Base-by-base conservation (phyloP, 805 yeast species). In the Suhomyces prunicola region DNA sequence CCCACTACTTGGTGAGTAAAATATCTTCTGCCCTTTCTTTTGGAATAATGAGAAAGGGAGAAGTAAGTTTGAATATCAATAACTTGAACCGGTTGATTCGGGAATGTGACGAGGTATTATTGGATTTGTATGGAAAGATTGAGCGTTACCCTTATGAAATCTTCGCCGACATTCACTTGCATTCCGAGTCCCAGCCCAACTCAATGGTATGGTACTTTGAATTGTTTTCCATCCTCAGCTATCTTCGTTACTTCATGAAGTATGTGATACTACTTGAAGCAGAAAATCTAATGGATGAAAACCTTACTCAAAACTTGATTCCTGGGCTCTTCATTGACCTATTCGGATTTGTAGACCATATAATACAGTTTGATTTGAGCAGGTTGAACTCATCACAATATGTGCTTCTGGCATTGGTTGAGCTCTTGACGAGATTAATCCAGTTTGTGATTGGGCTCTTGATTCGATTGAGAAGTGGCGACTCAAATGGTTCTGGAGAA, bases 381-480 rank as follows among this genome's bases (percentile, higher is more conserved):
- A 33, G 39, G 22, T 33, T 54, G 8, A 29, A 46, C 9, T 35
- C 50, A 6, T 48, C 63, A 1, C 65, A 58, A 17, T 69, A 68
- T 49, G 56, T 67, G 3, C 52, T 65, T 23, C 62, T 62, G 51
- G 60, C 67, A 0, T 54, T 69, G 3, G 65, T 68, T 5, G 77
- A 72, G 47, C 53, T 63, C 6, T 54, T 72, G 50, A 63, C 68
- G 7, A 54, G 73, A n/a, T 46, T 63, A 17, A 61, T 71, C 6
- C 76, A 72, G 40, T 56, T 69, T 45, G 53, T 70, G 2, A 64
- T 70, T n/a, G 76, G 73, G 5, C 58, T 72, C 5, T 56, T 71
- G 24, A 56, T 70, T 12, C 57, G 77, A 29, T 59, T 69, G 26
- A 55, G 55, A n/a, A 48, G 54, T 24, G 48, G 46, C 45, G 57